Base-by-base conservation (phyloP, 345 rosid species). In the Moricandia arvensis region DNA sequence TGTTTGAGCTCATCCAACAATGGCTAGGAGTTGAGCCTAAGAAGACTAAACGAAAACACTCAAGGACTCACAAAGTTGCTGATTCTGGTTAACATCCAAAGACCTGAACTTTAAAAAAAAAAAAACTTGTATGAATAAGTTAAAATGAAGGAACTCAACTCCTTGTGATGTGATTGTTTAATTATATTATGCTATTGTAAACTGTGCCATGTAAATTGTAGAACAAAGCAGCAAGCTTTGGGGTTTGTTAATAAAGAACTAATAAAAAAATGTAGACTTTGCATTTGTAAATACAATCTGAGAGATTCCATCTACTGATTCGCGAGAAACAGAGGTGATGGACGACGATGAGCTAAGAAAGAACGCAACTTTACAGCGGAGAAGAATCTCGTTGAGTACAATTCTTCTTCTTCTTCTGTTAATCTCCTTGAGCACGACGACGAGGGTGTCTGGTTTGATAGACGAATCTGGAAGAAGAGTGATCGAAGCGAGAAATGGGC, bases 21-120 rank as follows among this genome's bases (percentile, higher is more conserved):
- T 93, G 98, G 98, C 66, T 90, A 66, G 97, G 89, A 74, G 82
- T 82, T 53, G 92, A 86, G 45, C 82, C 81, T 73, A 78, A 60
- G 47, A 79, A 73, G 68, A 6, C 82, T 54, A 66, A 51, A 58
- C 60, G 53, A 16, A 81, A 67, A 76, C 85, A 34, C 6, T 13
- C 31, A 7, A 87, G 47, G 78, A 82, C 85, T 71, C 82, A 64
- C 0, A 83, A 81, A 72, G 94, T 93, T 54, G 80, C 29, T 17
- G 83, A 85, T 81, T 72, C 63, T 60, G 43, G 63, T 71, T 71
- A 76, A 70, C 4, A 0, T 43, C 13, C 31, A 63, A 75, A 75
- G 57, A 29, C 57, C 35, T 67, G 9, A 10, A 27, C 53, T 33
- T 64, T 2, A 10, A 31, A 13, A 37, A 3, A 38, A 31, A 9